A percentile compares a stretch with the other conserved stretches of the same genome.
Evolutionary conservation across 768 basidiomycete genomes (phyloP).

Genomic region (Trametes villosa): DNA sequence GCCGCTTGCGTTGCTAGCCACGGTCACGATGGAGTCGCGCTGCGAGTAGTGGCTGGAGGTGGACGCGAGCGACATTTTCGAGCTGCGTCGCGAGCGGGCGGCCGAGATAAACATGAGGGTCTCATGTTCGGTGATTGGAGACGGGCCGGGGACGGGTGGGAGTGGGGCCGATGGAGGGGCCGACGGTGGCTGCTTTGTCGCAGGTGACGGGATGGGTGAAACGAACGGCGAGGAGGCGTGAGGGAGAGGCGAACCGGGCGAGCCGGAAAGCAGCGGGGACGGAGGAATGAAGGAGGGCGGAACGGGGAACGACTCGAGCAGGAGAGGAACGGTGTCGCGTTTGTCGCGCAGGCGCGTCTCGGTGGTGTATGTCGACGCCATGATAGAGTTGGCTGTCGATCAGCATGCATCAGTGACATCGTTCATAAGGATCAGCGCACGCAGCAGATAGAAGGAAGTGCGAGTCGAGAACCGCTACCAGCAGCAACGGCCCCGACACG

Average conservation of each 20-base stretch:
- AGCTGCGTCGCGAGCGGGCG: conserved; percentile 40
- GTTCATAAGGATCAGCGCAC: not conserved
- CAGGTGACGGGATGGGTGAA: conserved; percentile 22
- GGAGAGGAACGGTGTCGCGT: conserved; percentile 33
- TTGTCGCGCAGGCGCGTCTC: conserved; percentile 24
- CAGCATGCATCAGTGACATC: not conserved
- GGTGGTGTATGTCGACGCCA: conserved; percentile 22
- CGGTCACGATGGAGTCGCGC: conserved; percentile 34
- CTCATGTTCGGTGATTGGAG: conserved; percentile 55
- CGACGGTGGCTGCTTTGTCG: conserved; percentile 35
- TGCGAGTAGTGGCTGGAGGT: conserved; percentile 28
- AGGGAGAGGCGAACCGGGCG: conserved; percentile 13
- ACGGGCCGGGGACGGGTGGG: conserved; percentile 69
- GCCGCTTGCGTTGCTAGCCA: conserved; percentile 30
- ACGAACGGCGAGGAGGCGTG: conserved; percentile 8
- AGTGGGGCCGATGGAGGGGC: conserved; percentile 65
- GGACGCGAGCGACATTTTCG: conserved; percentile 38
- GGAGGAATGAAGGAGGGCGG: conserved; percentile 40
- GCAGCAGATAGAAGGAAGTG: not conserved
- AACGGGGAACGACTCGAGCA: conserved; percentile 37
- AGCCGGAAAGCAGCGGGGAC: conserved; percentile 17
- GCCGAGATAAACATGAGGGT: conserved; percentile 46
- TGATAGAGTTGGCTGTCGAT: conserved; percentile 12
- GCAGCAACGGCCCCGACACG: no score
- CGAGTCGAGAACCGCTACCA: no score